A percentile compares a stretch with the other conserved stretches of the same genome.
Conservation (phyloP, 1,284 basidiomycete genomes). For the Coniophora puteana region DNA sequence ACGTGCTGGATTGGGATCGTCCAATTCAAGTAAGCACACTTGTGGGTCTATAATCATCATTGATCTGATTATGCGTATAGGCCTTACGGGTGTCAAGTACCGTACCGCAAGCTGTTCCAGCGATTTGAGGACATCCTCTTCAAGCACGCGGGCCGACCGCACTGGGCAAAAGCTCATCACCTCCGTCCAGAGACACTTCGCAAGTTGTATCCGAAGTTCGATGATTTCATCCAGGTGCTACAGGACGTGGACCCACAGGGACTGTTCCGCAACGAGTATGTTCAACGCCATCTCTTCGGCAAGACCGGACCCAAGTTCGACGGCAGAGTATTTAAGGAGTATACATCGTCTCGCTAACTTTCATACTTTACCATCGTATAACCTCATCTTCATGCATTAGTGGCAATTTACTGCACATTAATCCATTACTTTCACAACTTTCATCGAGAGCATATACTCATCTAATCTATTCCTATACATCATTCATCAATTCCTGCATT, state of each 20-base stretch:
- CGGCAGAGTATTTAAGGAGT: conserved; percentile 51
- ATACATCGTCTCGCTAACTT: conserved; percentile 12
- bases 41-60: conserved; percentile 7
- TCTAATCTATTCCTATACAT: conserved; percentile 16
- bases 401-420: conserved; percentile 9
- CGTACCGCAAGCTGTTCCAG: conserved; percentile 80
- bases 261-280: conserved; percentile 78
- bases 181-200: conserved; percentile 68
- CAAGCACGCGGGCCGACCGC: conserved; percentile 80
- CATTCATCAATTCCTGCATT: conserved; percentile 1
- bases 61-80: conserved; percentile 36
- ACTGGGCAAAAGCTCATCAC: conserved; percentile 96
- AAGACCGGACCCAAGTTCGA: conserved; percentile 39
- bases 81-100: conserved; percentile 87
- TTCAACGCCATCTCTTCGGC: conserved; percentile 72
- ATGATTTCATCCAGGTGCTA: conserved; percentile 74
- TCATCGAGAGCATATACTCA: conserved; percentile 10
- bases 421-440: not conserved
- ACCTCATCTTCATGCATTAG: conserved; percentile 11
- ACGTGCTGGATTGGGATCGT: conserved; percentile 97
- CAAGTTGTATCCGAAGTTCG: conserved; percentile 78
- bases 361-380: conserved; percentile 4
- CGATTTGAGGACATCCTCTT: conserved; percentile 78
- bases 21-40: conserved; percentile 77
- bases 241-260: conserved; percentile 77